Base-by-base conservation (phyloP, 2,329 filamentous ascomycete genomes). In the Xylaria sp. region DNA sequence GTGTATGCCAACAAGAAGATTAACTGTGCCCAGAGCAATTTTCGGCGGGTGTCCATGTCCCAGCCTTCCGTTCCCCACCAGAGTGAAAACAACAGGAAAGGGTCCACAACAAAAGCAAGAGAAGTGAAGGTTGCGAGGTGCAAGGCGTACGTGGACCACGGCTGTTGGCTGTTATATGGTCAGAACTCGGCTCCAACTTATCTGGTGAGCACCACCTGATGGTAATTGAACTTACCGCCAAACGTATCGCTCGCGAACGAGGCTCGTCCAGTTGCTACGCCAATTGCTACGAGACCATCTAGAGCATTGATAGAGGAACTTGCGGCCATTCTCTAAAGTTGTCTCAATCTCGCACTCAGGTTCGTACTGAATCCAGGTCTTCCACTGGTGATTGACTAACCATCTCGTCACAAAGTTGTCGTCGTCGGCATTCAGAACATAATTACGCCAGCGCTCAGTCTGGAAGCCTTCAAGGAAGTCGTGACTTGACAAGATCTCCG, bases 361-460 rank as follows among this genome's bases (percentile, higher is more conserved):
- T 80, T 97, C 91, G 82, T 97, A 97, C 83, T 98, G 95, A 80
- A 98, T 92, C 86, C 93, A 95, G 25, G 94, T 98, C 83, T 97
- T 94, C 93, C 94, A 97, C 74, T 91, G 88, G 83, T 97, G 92
- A 72, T 90, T 92, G 74, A 98, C 94, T 77, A 98, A 88, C 95
- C 95, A 98, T 67, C 95, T 91, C 7, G 95, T 98, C 75, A 98
- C 93, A 83, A 98, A 98, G 83, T 98, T 98, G 85, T 98, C 95
- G 80, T 98, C 95, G 81, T 98, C 95, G 31, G 95, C 94, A 78
- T 98, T 98, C 70, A 98, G 87, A 77, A 94, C 94, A 82, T 92
- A 97, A 76, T 91, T 90, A 58, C 91, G 88, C 93, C 93, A 97
- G 75, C 91, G 92, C 83, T 98, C 95, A 64, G 94, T 94, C 74